Evolutionary conservation across 176 grass and related monocot species (phyloP), one percentile per base, ranked within the genome.

Genomic region (Ananas comosus): DNA sequence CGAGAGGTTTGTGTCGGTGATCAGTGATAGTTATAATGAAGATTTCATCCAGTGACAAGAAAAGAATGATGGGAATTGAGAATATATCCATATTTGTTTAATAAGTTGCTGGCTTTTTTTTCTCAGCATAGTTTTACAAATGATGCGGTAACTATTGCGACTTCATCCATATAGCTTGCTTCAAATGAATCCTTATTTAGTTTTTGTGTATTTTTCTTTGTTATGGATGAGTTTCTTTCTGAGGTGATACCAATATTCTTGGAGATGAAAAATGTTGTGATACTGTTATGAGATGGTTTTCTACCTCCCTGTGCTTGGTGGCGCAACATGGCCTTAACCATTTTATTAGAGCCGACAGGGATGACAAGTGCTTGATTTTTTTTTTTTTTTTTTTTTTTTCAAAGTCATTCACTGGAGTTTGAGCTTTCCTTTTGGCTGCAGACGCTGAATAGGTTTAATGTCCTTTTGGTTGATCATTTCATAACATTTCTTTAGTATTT

Each of bases 1-100:
- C 0, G 95, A 99, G 85, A 88, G 95, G 51, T 99, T 99, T 16
- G 95, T 99, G 70, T 99, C 95, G 13, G 95, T 99, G 49, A 99
- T 94, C 65, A 99, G 95, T 24, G 95, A 99, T 72, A 94, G 72
- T 71, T 99, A 99, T 80, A 85, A 86, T 10, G 95, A 99, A 23
- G 95, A 99, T 51, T 99, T 92, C 75, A 83, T 99, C 71, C 95
- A 94, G 70, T 99, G 90, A 99, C 25, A 27, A 79, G 13, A 22
- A 68, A 67, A 76, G 69, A 21, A 42, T 52, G 53, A 86, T 70
- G 78, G 80, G 86, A 87, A 80, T 49, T 61, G 70, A 83, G 76
- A 78, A 16, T 77, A 79, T 66, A 65, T 64, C 77, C 53, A 54
- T 33, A 54, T n/a, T 72, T 52, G 51, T 72, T 52, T 58, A 53